A percentile compares a stretch with the other conserved stretches of the same genome.
Conservation (phyloP, 2,329 filamentous ascomycete genomes). For the Xylariaceae sp. region DNA sequence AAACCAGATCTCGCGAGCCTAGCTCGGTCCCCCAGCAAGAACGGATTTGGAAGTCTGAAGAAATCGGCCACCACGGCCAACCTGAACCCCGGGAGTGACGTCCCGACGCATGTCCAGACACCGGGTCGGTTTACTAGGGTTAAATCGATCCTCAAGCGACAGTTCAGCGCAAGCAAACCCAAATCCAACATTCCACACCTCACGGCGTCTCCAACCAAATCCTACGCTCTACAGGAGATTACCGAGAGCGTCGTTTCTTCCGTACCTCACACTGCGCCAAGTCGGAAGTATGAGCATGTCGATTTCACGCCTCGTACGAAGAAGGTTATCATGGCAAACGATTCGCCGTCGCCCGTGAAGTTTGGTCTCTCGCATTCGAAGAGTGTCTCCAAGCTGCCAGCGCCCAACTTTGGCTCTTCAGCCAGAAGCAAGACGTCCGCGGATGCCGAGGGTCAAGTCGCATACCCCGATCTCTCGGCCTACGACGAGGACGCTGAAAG, state of each 20-base stretch:
- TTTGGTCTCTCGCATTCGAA: slow-evolving; percentile 36
- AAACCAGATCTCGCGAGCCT: slow-evolving; percentile 29
- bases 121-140: slow-evolving; percentile 47
- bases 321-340: slow-evolving; percentile 33
- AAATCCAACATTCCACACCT: slow-evolving; percentile 43
- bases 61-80: slow-evolving; percentile 46
- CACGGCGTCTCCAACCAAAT: too few relatives aligned
- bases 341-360: slow-evolving; percentile 51
- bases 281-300: slow-evolving; percentile 57
- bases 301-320: slow-evolving; percentile 71
- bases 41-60: slow-evolving; percentile 28
- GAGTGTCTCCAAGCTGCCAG: slow-evolving; percentile 27
- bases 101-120: slow-evolving; percentile 33
- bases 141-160: slow-evolving; percentile 49
- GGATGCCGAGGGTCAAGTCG: slow-evolving; percentile 27
- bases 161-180: slow-evolving; percentile 30
- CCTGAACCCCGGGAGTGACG: slow-evolving; percentile 23
- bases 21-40: slow-evolving; percentile 27
- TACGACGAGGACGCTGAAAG: slow-evolving; percentile 21
- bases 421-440: slow-evolving; percentile 23
- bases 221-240: too few relatives aligned
- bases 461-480: slow-evolving; percentile 47
- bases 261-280: slow-evolving; percentile 56
- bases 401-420: slow-evolving; percentile 26
- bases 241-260: too few relatives aligned